A percentile compares a stretch with the other conserved stretches of the same genome.
Conservation (phyloP, 352 stramenopile genomes). For the Phytophthora chlamydospora region DNA sequence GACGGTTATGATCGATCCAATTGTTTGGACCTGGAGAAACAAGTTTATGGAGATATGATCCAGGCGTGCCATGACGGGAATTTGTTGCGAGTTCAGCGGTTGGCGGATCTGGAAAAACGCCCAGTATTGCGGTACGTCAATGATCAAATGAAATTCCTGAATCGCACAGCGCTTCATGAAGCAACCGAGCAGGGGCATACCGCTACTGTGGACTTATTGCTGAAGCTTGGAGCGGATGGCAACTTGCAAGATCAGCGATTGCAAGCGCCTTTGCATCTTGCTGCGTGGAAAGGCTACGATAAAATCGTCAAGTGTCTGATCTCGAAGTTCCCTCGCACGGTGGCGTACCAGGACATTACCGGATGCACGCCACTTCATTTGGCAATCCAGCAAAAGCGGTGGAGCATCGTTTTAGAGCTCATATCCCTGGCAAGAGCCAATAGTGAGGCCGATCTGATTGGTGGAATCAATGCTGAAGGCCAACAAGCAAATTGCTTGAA, state of each 20-base stretch:
- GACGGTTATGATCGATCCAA: conserved; percentile 42
- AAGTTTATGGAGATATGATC: conserved; percentile 65
- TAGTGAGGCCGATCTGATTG: not conserved
- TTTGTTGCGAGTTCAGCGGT: conserved; percentile 52
- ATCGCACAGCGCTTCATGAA: conserved; percentile 62
- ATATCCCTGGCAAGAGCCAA: conserved; percentile 33
- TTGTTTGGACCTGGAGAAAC: conserved; percentile 55
- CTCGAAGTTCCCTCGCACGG: conserved; percentile 46
- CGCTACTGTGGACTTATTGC: conserved; percentile 56
- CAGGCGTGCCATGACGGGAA: conserved; percentile 60
- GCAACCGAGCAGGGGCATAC: conserved; percentile 64
- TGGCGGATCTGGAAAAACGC: conserved; percentile 68
- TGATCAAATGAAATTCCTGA: conserved; percentile 41
- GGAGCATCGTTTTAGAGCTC: conserved; percentile 34
- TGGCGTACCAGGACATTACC: conserved; percentile 39
- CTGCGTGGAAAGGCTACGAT: conserved; percentile 48
- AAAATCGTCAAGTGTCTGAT: conserved; percentile 59
- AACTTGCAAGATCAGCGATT: conserved; percentile 55
- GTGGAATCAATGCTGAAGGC: not conserved
- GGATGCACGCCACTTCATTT: conserved; percentile 60
- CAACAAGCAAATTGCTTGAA: conserved; percentile 27
- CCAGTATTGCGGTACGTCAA: conserved; percentile 58
- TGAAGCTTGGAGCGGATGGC: conserved; percentile 63
- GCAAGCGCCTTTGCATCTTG: conserved; percentile 56
- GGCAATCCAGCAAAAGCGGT: conserved; percentile 47